Conservation (phyloP, 225 moss, liverwort and hornwort genomes). For the Climacium dendroides region DNA sequence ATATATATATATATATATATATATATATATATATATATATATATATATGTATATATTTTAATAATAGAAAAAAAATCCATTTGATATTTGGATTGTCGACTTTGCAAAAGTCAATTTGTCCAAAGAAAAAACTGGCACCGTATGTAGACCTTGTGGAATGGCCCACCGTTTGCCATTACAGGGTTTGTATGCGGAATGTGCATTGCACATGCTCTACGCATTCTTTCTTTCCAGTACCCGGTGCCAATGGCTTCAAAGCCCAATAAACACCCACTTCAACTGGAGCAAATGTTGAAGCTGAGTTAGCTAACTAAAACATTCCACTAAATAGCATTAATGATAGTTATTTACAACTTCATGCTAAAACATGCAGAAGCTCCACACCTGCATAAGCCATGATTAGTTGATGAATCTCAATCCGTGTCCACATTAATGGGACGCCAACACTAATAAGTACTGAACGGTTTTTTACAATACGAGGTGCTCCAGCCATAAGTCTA, state of each 20-base stretch:
- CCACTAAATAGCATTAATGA: background rate
- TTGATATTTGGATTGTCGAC: too few species aligned
- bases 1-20: too few species aligned
- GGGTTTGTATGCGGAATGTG: too few species aligned
- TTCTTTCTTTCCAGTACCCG: accelerated
- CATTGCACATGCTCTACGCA: too few species aligned
- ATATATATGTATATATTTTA: too few species aligned
- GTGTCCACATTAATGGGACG: background rate
- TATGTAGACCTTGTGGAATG: too few species aligned
- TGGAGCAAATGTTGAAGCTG: background rate
- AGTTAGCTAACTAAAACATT: background rate
- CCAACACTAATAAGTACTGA: background rate
- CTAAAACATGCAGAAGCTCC: background rate
- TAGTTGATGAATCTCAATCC: background rate
- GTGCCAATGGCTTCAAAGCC: background rate
- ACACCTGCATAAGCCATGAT: background rate
- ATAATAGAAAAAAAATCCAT: too few species aligned
- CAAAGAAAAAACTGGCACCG: too few species aligned
- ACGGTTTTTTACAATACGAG: background rate
- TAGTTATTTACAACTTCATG: background rate
- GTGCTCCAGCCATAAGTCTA: background rate
- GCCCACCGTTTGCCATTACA: too few species aligned
- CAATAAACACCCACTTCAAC: background rate
- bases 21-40: too few species aligned
- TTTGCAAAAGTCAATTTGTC: too few species aligned